Percentiles rank a stretch among this genome's conserved stretches.
These are phyloP conservation scores for Teunomyces gatunensis DNA, from an alignment of 805 yeast species.

Conservation along the genomic window DNA sequence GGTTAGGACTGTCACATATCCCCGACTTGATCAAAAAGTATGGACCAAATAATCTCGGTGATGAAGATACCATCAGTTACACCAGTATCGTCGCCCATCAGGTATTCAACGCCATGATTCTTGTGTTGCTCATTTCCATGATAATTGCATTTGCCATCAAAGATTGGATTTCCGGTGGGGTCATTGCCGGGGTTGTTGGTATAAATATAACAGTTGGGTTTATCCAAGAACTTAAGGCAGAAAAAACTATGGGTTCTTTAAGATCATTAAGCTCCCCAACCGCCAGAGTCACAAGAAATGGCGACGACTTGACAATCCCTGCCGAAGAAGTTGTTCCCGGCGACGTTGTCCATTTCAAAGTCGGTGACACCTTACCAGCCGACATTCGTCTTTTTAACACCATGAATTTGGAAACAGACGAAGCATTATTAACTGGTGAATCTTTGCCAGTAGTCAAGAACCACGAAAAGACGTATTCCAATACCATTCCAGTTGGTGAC, in stretches of 20 bases:
- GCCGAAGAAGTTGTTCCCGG: conserved; percentile 72
- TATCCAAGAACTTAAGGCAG: conserved; percentile 70
- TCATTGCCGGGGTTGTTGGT: conserved; percentile 63
- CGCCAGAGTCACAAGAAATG: conserved; percentile 64
- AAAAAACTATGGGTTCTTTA: conserved; percentile 74
- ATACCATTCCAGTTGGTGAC: conserved; percentile 63
- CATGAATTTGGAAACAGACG: conserved; percentile 69
- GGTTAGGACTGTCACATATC: conserved; percentile 30
- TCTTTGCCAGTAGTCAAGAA: conserved; percentile 63
- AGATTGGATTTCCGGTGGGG: conserved; percentile 84
- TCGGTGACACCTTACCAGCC: conserved; percentile 77
- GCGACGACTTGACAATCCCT: conserved; percentile 53
- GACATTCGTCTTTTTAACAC: conserved; percentile 59
- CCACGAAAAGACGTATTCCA: conserved; percentile 37
- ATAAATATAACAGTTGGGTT: conserved; percentile 68
- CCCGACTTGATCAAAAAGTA: conserved; percentile 18
- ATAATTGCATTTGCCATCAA: conserved; percentile 66
- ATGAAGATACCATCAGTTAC: conserved; percentile 53
- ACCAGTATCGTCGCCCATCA: conserved; percentile 60
- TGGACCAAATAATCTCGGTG: conserved; percentile 65
- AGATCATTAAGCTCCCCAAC: conserved; percentile 66
- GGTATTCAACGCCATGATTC: conserved; percentile 73
- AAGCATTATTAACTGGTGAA: conserved; percentile 66
- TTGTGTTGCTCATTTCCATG: conserved; percentile 69
- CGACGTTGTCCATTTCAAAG: conserved; percentile 59